Percentiles rank a stretch among this genome's conserved stretches.
Evolutionary conservation across 1,284 basidiomycete genomes (phyloP).

Genomic region (Sutorius eximius): DNA sequence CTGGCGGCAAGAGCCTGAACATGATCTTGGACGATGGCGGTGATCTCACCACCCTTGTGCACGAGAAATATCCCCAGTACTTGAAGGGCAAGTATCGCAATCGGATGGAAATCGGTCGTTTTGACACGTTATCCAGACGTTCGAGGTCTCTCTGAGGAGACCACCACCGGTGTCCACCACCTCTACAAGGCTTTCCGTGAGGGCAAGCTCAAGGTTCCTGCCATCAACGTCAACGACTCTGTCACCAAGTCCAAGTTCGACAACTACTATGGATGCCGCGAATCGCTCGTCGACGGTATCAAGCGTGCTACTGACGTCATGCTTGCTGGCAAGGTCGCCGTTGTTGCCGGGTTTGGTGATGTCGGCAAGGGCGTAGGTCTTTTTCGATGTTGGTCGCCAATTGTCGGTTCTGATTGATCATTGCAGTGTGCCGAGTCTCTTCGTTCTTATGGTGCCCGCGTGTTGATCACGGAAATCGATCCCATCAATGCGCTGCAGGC

Average conservation of each 20-base stretch:
- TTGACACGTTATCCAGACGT: constrained; percentile 52
- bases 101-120: neutral
- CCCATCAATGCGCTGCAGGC: constrained; percentile 99
- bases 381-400: neutral
- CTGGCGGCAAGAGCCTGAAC: constrained; percentile 83
- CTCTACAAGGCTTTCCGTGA: constrained; percentile 97
- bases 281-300: constrained; percentile 99
- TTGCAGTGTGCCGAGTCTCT: constrained; percentile 94
- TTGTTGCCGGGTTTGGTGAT: constrained; percentile 98
- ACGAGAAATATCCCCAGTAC: constrained; percentile 94
- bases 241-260: constrained; percentile 99
- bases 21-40: constrained; percentile 99
- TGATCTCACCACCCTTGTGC: constrained; percentile 93
- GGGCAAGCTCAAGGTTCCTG: constrained; percentile 94
- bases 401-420: constrained; percentile 9
- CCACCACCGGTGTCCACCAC: constrained; percentile 99
- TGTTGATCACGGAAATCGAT: constrained; percentile 97
- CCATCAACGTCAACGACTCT: constrained; percentile 99
- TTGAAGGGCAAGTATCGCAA: constrained; percentile 55
- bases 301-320: constrained; percentile 99
- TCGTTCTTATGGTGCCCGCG: constrained; percentile 94
- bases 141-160: constrained; percentile 97
- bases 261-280: constrained; percentile 97
- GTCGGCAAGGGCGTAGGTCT: constrained; percentile 90
- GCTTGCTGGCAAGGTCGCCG: constrained; percentile 98